These are phyloP conservation scores for Cairneyella variabilis DNA, from an alignment of 495 filamentous ascomycete species.

Conservation along the genomic window DNA sequence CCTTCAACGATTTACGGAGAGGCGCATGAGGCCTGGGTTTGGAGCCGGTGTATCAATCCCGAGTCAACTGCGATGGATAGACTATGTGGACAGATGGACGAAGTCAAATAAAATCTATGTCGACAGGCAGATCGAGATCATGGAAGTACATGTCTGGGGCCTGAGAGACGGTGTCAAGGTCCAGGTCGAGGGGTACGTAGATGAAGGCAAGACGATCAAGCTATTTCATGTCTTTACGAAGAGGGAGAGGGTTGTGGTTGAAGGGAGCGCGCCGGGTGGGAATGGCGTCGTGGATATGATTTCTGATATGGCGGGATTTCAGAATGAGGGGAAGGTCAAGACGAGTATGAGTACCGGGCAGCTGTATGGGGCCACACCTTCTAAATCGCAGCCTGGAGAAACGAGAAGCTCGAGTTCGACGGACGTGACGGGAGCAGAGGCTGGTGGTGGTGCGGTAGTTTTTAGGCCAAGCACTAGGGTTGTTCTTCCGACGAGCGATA, in stretches of 20 bases:
- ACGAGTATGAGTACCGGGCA: neutral
- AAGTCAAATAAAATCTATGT: slow-evolving; percentile 70
- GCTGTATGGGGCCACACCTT: neutral
- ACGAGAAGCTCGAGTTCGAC: neutral
- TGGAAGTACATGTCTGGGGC: slow-evolving; percentile 89
- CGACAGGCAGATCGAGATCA: slow-evolving; percentile 76
- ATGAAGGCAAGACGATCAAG: slow-evolving; percentile 84
- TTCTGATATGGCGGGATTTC: slow-evolving; percentile 47
- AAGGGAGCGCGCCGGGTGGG: slow-evolving; percentile 47
- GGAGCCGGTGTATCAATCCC: slow-evolving; percentile 91
- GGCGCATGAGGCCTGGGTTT: slow-evolving; percentile 85
- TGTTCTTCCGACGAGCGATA: slow-evolving; percentile 71
- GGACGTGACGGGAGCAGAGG: slow-evolving; percentile 12
- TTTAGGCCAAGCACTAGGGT: slow-evolving; percentile 67
- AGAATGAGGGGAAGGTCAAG: slow-evolving; percentile 8
- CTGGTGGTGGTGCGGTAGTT: slow-evolving; percentile 63
- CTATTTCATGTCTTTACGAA: slow-evolving; percentile 75
- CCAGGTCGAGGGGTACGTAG: slow-evolving; percentile 76
- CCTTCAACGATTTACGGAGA: slow-evolving; percentile 74
- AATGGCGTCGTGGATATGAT: slow-evolving; percentile 45
- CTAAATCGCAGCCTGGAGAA: neutral
- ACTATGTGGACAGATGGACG: slow-evolving; percentile 88
- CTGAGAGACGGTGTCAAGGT: slow-evolving; percentile 85
- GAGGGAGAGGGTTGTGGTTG: slow-evolving; percentile 69
- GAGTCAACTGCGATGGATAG: slow-evolving; percentile 81